Evolutionary conservation across 768 basidiomycete species (phyloP), one percentile per base, ranked within the genome.

Genomic region (Pleurotus pulmonarius): DNA sequence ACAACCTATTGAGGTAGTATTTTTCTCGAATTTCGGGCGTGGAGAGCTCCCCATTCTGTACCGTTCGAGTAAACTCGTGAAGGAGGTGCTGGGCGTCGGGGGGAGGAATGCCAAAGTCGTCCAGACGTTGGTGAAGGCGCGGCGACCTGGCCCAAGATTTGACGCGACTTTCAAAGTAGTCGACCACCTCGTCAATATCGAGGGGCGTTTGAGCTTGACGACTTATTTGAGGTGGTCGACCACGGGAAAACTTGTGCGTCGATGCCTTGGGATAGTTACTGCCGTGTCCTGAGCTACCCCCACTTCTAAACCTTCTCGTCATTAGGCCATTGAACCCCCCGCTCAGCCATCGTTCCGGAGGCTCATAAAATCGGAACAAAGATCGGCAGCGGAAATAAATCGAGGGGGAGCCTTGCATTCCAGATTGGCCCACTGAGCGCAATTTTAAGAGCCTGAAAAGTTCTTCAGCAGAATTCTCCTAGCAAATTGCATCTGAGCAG

Each of bases 21-120:
- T 65, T 71, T 2, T 69, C 58, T 58, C 69, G 70, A 4, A 60
- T 60, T 7, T 64, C 60, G 2, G 61, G 56, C 11, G 61, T 65
- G 2, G 69, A 71, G 11, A 75, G 65, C 1, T 58, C 51, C 4
- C 77, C 78, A 1, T 64, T 54, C 25, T 66, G 63, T 5, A 85
- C 73, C 13, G 71, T 75, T 3, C 57, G 54, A 8, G 70, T 64
- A 57, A 80, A 88, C 4, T 63, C 61, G 3, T 65, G 58, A 5
- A 88, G 74, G 3, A 86, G 73, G 8, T 67, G 69, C 2, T 55
- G 53, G 2, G 76, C 54, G 55, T 85, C 73, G 0, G 47, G 26
- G 1, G 55, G 26, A 15, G 77, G 76, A 15, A 88, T 69, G 9
- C 85, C 86, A 57, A 81, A 85, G 1, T 69, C 60, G 12, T 65